phyloP scores from a whole-genome alignment of 768 basidiomycete species.

The Strobilomyces echinocephalus region DNA sequence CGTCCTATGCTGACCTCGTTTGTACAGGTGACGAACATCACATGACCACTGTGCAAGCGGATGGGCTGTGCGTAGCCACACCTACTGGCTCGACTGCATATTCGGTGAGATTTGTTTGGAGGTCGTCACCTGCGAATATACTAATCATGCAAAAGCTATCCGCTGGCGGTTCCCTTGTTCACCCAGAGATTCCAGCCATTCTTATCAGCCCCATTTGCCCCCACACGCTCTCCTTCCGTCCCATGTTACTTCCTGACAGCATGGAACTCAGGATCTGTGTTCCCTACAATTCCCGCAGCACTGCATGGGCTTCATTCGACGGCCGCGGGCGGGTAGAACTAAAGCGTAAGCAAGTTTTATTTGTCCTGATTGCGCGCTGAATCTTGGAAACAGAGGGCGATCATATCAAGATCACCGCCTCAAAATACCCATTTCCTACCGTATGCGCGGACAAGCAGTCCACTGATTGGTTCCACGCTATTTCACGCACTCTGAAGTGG shows the following conservation, averaged over 20 bases:
- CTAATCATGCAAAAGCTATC: constrained; percentile 53
- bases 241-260: constrained; percentile 96
- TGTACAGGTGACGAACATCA: constrained; percentile 93
- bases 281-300: constrained; percentile 97
- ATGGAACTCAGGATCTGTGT: constrained; percentile 99
- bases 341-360: constrained; percentile 60
- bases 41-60: constrained; percentile 98
- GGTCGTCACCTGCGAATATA: background rate
- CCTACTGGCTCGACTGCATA: constrained; percentile 99
- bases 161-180: constrained; percentile 95
- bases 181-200: constrained; percentile 95
- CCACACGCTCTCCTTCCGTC: constrained; percentile 96
- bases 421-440: constrained; percentile 96
- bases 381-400: constrained; percentile 74
- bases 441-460: constrained; percentile 98
- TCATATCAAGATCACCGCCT: constrained; percentile 97
- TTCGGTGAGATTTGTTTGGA: constrained; percentile 53
- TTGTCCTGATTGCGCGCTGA: constrained; percentile 4
- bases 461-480: constrained; percentile 97
- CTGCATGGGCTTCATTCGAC: constrained; percentile 98
- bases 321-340: constrained; percentile 95
- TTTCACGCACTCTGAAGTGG: constrained; percentile 96
- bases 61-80: constrained; percentile 90
- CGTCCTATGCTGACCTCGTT: constrained; percentile 1
- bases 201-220: constrained; percentile 98